phyloP scores from a whole-genome alignment of 1,284 basidiomycete species.

The Dichomitus squalens region DNA sequence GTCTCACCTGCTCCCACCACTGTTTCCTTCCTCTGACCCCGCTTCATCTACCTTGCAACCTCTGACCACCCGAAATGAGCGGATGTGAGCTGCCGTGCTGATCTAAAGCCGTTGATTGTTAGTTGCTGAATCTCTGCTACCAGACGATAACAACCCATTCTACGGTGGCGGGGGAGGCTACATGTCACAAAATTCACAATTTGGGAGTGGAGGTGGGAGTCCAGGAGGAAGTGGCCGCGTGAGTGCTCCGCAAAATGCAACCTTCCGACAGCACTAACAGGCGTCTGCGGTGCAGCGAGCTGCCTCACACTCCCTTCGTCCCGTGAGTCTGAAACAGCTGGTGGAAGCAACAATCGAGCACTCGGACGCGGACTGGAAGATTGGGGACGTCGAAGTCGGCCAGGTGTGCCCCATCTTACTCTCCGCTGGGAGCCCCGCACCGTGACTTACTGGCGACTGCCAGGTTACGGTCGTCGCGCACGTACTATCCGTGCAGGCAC shows the following conservation, averaged over 20 bases:
- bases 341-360: constrained; percentile 79
- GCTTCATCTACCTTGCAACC: neutral
- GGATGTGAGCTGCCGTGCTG: constrained; percentile 40
- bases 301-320: constrained; percentile 72
- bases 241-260: neutral
- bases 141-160: constrained; percentile 37
- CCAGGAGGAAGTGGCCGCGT: constrained; percentile 39
- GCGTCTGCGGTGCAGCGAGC: constrained; percentile 17
- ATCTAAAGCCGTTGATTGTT: too few species aligned
- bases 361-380: constrained; percentile 85
- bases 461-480: constrained; percentile 82
- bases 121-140: neutral
- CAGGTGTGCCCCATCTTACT: constrained; percentile 58
- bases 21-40: neutral
- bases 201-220: constrained; percentile 44
- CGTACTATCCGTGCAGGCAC: constrained; percentile 68
- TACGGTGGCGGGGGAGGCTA: constrained; percentile 42
- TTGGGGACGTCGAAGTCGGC: constrained; percentile 82
- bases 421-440: neutral
- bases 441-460: neutral
- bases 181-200: constrained; percentile 46
- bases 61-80: constrained; percentile 37
- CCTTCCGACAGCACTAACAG: neutral
- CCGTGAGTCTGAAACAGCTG: constrained; percentile 86
- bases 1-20: constrained; percentile 16